phyloP scores from a whole-genome alignment of 2,329 filamentous ascomycete genomes.

The Hortaea sp. region DNA sequence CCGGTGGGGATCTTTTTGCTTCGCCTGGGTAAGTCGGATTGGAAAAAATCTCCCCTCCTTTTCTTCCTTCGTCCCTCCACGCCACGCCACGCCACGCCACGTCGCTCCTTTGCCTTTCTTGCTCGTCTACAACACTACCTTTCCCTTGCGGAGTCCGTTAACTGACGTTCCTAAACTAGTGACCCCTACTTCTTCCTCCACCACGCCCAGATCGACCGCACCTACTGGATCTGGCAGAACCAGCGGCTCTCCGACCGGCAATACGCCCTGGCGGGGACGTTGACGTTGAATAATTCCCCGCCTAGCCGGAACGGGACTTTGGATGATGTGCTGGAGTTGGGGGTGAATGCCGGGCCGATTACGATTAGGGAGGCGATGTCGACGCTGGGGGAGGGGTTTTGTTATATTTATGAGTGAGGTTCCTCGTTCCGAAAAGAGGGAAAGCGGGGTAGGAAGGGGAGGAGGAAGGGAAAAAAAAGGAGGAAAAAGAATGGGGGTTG shows the following conservation, averaged over 20 bases:
- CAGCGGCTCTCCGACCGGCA: slow-evolving; percentile 27
- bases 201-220: slow-evolving; percentile 39
- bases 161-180: slow-evolving; percentile 1
- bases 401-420: slow-evolving; percentile 33
- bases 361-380: slow-evolving; percentile 32
- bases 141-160: not conserved
- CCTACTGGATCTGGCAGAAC: slow-evolving; percentile 44
- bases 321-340: slow-evolving; percentile 31
- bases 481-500: not conserved
- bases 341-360: slow-evolving; percentile 26
- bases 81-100: not conserved
- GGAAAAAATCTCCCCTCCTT: too few relatives aligned
- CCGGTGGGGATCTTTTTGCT: slow-evolving; percentile 35
- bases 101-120: not conserved
- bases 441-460: too few relatives aligned
- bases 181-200: slow-evolving; percentile 41
- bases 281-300: slow-evolving; percentile 35
- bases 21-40: slow-evolving; percentile 25
- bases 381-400: slow-evolving; percentile 37
- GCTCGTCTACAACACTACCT: not conserved
- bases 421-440: too few relatives aligned
- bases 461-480: not conserved
- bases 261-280: slow-evolving; percentile 31
- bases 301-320: slow-evolving; percentile 34
- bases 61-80: not conserved